A percentile compares a stretch with the other conserved stretches of the same genome.
These are phyloP conservation scores for Plasmopara viticola DNA, from an alignment of 352 stramenopile species.

Conservation along the genomic window DNA sequence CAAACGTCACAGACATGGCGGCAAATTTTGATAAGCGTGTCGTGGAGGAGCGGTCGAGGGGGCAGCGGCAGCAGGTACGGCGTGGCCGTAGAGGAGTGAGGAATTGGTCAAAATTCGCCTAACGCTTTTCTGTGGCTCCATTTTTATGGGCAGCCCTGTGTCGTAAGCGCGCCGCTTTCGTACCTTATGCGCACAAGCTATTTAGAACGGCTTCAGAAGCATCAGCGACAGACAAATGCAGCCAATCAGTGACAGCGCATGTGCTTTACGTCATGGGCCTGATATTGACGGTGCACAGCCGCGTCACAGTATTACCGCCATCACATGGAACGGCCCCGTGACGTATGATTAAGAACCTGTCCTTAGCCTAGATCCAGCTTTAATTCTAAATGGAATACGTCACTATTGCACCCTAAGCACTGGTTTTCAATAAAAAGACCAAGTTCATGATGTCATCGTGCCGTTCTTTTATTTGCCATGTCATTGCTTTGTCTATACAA, in stretches of 20 bases:
- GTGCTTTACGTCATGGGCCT: slow-evolving; percentile 26
- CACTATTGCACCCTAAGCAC: not conserved
- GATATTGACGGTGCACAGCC: slow-evolving; percentile 16
- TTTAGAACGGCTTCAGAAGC: slow-evolving; percentile 28
- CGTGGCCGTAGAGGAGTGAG: not conserved
- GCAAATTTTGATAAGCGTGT: slow-evolving; percentile 9
- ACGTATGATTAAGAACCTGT: not conserved
- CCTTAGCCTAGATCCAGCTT: no score
- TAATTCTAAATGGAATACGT: no score
- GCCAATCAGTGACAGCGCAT: slow-evolving; percentile 8
- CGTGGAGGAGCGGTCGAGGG: not conserved
- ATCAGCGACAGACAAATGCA: slow-evolving; percentile 6
- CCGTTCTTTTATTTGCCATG: slow-evolving; percentile 6
- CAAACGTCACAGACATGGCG: slow-evolving; percentile 15
- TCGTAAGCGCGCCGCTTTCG: slow-evolving; percentile 9
- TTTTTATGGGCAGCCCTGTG: slow-evolving; percentile 17
- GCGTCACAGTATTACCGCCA: slow-evolving; percentile 1
- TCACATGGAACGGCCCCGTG: not conserved
- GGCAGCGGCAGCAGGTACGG: slow-evolving; percentile 12
- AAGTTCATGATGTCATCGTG: slow-evolving; percentile 36
- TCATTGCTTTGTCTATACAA: slow-evolving; percentile 11
- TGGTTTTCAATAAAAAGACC: not conserved
- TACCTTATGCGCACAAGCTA: slow-evolving; percentile 62
- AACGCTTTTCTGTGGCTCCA: slow-evolving; percentile 7
- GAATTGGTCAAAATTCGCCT: slow-evolving; percentile 1